A percentile compares a stretch with the other conserved stretches of the same genome.
phyloP scores from a whole-genome alignment of 208 protist genomes.

The Giardia duodenalis region DNA sequence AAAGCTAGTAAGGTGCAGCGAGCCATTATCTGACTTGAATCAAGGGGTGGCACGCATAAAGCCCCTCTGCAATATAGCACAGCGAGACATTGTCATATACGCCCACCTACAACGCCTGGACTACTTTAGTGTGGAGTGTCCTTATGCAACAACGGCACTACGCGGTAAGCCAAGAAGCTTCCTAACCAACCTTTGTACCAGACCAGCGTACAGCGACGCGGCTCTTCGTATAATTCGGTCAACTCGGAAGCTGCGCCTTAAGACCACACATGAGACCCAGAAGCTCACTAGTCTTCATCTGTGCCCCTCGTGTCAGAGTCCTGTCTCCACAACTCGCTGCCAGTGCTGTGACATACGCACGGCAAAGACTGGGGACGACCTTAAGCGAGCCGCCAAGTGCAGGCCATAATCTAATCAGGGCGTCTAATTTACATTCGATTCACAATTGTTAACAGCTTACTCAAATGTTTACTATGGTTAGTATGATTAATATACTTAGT shows the following conservation, averaged over 20 bases:
- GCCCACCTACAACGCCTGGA: slow-evolving; percentile 81
- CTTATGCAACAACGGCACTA: slow-evolving; percentile 79
- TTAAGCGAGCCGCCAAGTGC: background rate
- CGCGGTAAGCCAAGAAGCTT: slow-evolving; percentile 42
- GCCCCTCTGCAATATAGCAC: slow-evolving; percentile 26
- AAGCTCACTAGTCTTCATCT: background rate
- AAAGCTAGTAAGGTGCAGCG: slow-evolving; percentile 60
- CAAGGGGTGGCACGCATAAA: background rate
- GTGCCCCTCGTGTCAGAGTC: background rate
- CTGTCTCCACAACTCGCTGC: background rate
- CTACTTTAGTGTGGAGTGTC: slow-evolving; percentile 80
- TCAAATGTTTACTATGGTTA: too few relatives aligned
- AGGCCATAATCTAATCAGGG: too few relatives aligned
- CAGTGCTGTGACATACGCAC: background rate
- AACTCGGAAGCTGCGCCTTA: background rate
- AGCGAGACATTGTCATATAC: slow-evolving; percentile 92
- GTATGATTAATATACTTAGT: too few relatives aligned
- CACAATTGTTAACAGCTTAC: too few relatives aligned
- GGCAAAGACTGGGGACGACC: background rate
- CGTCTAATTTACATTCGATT: too few relatives aligned
- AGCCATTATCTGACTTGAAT: slow-evolving; percentile 37
- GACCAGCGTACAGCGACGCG: background rate
- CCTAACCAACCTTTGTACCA: background rate
- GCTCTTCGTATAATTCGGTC: background rate
- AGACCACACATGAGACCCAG: background rate